Conservation (phyloP, 768 basidiomycete species). For the Serendipita sp. region DNA sequence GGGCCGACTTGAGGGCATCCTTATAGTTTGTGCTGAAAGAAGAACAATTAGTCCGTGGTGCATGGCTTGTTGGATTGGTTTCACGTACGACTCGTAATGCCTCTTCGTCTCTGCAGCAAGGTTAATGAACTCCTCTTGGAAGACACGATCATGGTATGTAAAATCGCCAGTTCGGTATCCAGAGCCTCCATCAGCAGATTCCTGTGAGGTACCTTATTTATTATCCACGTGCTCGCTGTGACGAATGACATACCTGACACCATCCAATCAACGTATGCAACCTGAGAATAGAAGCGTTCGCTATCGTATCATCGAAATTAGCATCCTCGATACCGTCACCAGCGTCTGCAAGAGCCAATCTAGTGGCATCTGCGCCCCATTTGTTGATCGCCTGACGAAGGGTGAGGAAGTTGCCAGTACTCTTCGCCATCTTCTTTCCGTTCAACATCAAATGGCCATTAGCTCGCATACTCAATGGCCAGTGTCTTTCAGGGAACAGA, state of each 20-base stretch:
- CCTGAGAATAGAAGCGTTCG: constrained; percentile 90
- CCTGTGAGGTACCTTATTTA: neutral
- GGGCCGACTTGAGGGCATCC: constrained; percentile 85
- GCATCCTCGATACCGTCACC: constrained; percentile 97
- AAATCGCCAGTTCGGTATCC: constrained; percentile 39
- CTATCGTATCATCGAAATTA: constrained; percentile 97
- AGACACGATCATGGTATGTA: constrained; percentile 73
- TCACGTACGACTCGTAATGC: constrained; percentile 64
- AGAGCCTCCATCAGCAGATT: neutral
- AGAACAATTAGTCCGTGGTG: constrained; percentile 7
- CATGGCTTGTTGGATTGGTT: neutral
- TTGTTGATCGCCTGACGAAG: constrained; percentile 77
- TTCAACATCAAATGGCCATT: constrained; percentile 97
- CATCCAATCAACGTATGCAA: constrained; percentile 80
- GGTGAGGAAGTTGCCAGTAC: constrained; percentile 89
- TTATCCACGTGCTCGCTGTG: neutral
- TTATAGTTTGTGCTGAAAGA: constrained; percentile 96
- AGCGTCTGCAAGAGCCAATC: constrained; percentile 85
- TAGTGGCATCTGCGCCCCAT: constrained; percentile 92
- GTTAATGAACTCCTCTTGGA: constrained; percentile 81
- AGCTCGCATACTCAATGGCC: constrained; percentile 82
- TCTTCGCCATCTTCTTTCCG: constrained; percentile 98
- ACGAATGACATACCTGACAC: constrained; percentile 52
- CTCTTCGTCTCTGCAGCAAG: constrained; percentile 68
- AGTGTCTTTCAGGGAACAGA: constrained; percentile 70